phyloP scores from a whole-genome alignment of 352 stramenopile species.

The Globisporangium nagaii region DNA sequence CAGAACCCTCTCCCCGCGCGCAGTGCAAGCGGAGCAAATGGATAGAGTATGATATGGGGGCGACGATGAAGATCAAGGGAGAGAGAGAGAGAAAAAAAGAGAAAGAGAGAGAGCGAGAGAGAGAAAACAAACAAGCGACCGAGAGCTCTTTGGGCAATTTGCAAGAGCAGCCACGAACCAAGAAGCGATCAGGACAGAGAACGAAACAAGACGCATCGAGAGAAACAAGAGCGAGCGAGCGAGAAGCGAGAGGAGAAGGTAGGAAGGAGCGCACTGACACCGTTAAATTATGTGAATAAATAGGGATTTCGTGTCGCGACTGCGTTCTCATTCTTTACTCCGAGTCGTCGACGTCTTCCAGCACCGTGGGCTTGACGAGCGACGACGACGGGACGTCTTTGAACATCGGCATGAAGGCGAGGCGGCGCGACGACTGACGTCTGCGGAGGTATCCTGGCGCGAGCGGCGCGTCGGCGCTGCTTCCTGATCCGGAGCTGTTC shows the following conservation, averaged over 20 bases:
- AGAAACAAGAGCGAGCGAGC: too few relatives aligned
- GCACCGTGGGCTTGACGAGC: neutral
- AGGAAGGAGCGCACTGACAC: neutral
- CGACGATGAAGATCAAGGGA: neutral
- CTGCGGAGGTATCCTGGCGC: neutral
- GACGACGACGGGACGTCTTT: constrained; percentile 1
- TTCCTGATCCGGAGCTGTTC: too few relatives aligned
- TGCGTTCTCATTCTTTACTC: neutral
- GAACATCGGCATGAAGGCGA: constrained; percentile 6
- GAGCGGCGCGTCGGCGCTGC: neutral
- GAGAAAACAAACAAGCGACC: neutral
- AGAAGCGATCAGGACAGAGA: neutral
- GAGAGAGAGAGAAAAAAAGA: neutral
- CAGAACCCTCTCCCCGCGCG: constrained; percentile 20
- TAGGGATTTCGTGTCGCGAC: constrained; percentile 5
- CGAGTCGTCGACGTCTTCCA: constrained; percentile 3
- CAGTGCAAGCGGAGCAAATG: constrained; percentile 51
- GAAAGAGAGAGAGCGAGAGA: neutral
- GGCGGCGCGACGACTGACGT: constrained; percentile 1
- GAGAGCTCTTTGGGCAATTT: too few relatives aligned
- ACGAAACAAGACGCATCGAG: too few relatives aligned
- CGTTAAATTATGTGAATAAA: constrained; percentile 17
- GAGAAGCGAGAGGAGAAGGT: neutral
- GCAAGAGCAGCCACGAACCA: neutral
- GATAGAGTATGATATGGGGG: constrained; percentile 50